These are phyloP conservation scores for Aspergillus brasiliensis DNA, from an alignment of 2,329 filamentous ascomycete species.

Conservation along the genomic window DNA sequence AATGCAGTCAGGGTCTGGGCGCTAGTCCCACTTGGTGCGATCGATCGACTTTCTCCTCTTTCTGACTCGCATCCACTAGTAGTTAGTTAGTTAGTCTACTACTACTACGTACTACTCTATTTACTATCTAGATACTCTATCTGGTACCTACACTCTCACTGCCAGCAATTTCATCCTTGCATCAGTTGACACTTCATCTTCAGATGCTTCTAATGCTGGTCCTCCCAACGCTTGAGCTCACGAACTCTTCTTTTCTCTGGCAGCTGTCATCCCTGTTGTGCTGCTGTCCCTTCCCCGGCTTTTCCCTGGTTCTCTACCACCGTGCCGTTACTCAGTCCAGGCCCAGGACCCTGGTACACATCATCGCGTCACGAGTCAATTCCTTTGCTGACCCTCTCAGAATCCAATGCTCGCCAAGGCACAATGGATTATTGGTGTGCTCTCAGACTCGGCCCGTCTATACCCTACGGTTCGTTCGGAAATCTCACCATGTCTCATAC, in stretches of 20 bases:
- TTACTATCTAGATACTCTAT: no score
- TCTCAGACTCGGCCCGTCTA: conserved; percentile 9
- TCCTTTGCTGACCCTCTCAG: conserved; percentile 5
- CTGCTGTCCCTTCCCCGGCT: not conserved
- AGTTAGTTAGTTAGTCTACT: not conserved
- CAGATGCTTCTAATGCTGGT: not conserved
- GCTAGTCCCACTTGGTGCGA: not conserved
- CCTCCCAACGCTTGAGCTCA: not conserved
- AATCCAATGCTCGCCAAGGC: not conserved
- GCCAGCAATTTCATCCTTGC: no score
- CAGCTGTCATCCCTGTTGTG: conserved; percentile 1
- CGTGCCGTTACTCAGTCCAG: conserved; percentile 16
- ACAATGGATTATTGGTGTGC: conserved; percentile 6
- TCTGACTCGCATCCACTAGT: not conserved
- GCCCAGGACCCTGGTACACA: conserved; percentile 16
- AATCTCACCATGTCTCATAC: conserved; percentile 21
- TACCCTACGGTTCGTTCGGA: conserved; percentile 11
- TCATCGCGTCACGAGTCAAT: conserved; percentile 17
- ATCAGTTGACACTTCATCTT: not conserved
- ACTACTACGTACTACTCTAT: no score
- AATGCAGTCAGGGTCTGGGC: no score
- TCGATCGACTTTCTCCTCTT: not conserved
- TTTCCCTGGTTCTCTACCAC: conserved; percentile 8
- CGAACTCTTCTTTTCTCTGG: not conserved
- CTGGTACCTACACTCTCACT: no score